These are phyloP conservation scores for Puccinia horiana DNA, from an alignment of 1,284 basidiomycete species.

Conservation along the genomic window DNA sequence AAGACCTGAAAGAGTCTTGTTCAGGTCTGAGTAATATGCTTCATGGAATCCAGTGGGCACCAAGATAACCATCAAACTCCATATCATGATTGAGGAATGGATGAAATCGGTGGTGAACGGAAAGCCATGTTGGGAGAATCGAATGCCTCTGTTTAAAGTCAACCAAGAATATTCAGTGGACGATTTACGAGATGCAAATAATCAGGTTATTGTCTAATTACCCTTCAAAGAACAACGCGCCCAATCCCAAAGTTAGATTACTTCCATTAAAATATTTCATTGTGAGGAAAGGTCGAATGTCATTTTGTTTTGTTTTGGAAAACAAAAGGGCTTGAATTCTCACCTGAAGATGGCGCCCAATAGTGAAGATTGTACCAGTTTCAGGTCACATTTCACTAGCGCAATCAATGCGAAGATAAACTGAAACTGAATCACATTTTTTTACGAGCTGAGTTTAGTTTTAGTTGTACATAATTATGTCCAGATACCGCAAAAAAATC, in stretches of 20 bases:
- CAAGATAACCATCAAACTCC: slow-evolving; percentile 68
- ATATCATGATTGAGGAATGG: slow-evolving; percentile 62
- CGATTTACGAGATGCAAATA: not conserved
- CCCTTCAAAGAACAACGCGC: slow-evolving; percentile 61
- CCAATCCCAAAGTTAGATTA: slow-evolving; percentile 56
- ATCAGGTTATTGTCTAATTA: not conserved
- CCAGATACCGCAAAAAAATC: slow-evolving; percentile 23
- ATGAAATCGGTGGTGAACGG: slow-evolving; percentile 74
- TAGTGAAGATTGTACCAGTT: slow-evolving; percentile 56
- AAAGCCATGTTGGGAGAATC: slow-evolving; percentile 73
- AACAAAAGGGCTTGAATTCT: not conserved
- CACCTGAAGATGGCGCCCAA: slow-evolving; percentile 42
- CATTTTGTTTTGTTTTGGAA: not conserved
- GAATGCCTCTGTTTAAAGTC: slow-evolving; percentile 68
- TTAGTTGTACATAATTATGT: not conserved
- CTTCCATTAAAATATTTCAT: slow-evolving; percentile 11
- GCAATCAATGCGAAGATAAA: slow-evolving; percentile 67
- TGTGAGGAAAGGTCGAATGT: slow-evolving; percentile 60
- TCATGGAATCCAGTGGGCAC: slow-evolving; percentile 71
- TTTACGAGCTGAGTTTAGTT: no score
- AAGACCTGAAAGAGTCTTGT: slow-evolving; percentile 50
- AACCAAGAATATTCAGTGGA: slow-evolving; percentile 53
- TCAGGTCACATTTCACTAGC: slow-evolving; percentile 57
- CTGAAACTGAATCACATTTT: slow-evolving; percentile 61
- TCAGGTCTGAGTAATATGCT: slow-evolving; percentile 57